phyloP scores from a whole-genome alignment of 2,329 filamentous ascomycete genomes.

The Tothia fuscella region DNA sequence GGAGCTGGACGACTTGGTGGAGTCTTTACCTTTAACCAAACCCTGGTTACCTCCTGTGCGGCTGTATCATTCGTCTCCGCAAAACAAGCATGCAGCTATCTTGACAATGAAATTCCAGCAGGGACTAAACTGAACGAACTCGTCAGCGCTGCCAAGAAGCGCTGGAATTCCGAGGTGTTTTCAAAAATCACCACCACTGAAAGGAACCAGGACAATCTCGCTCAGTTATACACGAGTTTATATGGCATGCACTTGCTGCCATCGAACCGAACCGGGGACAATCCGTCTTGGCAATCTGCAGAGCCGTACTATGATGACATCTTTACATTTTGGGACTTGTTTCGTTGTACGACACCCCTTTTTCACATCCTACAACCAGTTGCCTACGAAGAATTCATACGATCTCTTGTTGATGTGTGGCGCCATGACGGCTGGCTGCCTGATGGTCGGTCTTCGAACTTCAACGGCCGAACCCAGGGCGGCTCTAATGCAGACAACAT shows the following conservation, averaged over 20 bases:
- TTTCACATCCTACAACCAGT: slow-evolving; percentile 53
- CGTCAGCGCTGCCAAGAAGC: slow-evolving; percentile 34
- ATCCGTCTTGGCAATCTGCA: slow-evolving; percentile 49
- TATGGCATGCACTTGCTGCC: slow-evolving; percentile 61
- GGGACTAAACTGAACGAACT: slow-evolving; percentile 33
- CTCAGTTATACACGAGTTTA: slow-evolving; percentile 53
- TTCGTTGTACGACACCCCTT: slow-evolving; percentile 53
- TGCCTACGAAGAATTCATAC: slow-evolving; percentile 52
- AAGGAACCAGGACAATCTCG: slow-evolving; percentile 42
- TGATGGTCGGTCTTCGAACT: slow-evolving; percentile 55
- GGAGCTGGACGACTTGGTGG: slow-evolving; percentile 25
- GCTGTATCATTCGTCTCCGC: slow-evolving; percentile 58
- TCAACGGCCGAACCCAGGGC: slow-evolving; percentile 56
- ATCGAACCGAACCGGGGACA: slow-evolving; percentile 60
- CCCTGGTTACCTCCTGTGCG: slow-evolving; percentile 43
- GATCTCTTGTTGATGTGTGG: slow-evolving; percentile 58
- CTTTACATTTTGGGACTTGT: slow-evolving; percentile 55
- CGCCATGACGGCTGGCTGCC: slow-evolving; percentile 52
- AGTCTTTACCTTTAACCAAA: slow-evolving; percentile 42
- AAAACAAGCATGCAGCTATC: slow-evolving; percentile 46
- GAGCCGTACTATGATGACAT: slow-evolving; percentile 64
- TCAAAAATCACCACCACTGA: slow-evolving; percentile 51
- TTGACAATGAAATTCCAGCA: slow-evolving; percentile 44
- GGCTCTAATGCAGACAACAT: slow-evolving; percentile 62
- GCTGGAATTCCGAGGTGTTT: slow-evolving; percentile 52